These are phyloP conservation scores for Botryotinia globosa DNA, from an alignment of 2,329 filamentous ascomycete genomes.

Conservation along the genomic window DNA sequence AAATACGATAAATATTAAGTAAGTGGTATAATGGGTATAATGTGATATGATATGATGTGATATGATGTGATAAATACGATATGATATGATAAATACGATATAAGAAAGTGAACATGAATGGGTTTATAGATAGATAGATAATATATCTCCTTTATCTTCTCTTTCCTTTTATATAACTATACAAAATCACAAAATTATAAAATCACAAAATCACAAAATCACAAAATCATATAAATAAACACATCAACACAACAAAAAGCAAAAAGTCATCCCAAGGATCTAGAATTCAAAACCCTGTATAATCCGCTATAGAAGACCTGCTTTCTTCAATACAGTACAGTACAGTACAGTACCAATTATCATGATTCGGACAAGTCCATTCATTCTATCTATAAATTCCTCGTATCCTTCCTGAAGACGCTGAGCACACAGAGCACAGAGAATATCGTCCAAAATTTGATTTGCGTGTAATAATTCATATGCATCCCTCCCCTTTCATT, in stretches of 20 bases:
- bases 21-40: too few species aligned
- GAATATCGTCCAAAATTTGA: background rate
- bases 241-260: background rate
- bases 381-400: background rate
- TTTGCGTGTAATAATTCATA: background rate
- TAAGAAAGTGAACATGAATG: too few species aligned
- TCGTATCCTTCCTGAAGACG: background rate
- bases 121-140: too few species aligned
- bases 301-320: background rate
- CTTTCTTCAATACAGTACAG: too few species aligned
- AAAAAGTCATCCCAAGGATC: background rate
- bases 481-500: background rate
- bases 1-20: too few species aligned
- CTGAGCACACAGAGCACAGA: background rate
- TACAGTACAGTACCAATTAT: background rate
- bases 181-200: too few species aligned
- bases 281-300: background rate
- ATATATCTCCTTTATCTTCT: too few species aligned
- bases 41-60: too few species aligned
- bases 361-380: background rate
- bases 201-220: too few species aligned
- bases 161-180: background rate
- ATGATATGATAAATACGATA: too few species aligned
- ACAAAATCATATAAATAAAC: background rate
- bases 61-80: too few species aligned